Percentiles rank a stretch among this genome's conserved stretches.
phyloP scores from a whole-genome alignment of 1,284 basidiomycete species.

The Ceratobasidium sp. region DNA sequence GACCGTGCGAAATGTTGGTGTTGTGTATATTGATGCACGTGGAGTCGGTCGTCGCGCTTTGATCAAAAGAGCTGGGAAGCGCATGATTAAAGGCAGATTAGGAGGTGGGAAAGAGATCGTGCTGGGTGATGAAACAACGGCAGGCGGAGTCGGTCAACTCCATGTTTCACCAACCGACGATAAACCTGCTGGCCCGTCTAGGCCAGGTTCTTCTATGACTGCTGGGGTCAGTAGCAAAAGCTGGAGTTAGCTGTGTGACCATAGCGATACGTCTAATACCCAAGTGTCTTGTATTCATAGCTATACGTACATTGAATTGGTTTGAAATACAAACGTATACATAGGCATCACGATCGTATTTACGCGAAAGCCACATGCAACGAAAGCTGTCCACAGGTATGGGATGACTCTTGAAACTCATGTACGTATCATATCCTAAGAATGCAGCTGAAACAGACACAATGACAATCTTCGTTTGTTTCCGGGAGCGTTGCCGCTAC shows the following conservation, averaged over 20 bases:
- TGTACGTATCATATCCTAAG: too few relatives aligned
- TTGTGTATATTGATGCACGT: conserved; percentile 78
- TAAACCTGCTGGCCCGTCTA: conserved; percentile 1
- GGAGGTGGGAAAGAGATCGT: conserved; percentile 42
- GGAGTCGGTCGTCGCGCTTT: conserved; percentile 75
- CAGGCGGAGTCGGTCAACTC: conserved; percentile 19
- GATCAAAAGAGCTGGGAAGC: conserved; percentile 65
- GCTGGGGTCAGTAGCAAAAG: not conserved
- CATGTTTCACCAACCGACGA: not conserved
- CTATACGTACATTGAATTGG: too few relatives aligned
- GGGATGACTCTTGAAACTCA: too few relatives aligned
- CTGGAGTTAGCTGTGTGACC: not conserved
- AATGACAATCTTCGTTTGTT: too few relatives aligned
- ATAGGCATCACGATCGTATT: too few relatives aligned
- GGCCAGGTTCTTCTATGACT: not conserved
- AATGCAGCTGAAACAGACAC: too few relatives aligned
- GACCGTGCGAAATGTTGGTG: conserved; percentile 68
- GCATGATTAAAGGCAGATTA: conserved; percentile 58
- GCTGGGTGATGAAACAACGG: conserved; percentile 38
- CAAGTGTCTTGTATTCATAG: not conserved
- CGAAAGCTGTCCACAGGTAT: too few relatives aligned
- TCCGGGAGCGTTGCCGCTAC: too few relatives aligned
- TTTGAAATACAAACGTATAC: too few relatives aligned
- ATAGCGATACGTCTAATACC: not conserved
- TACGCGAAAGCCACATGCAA: too few relatives aligned